Base-by-base conservation (phyloP, 768 basidiomycete species). In the Suillus subalutaceus region DNA sequence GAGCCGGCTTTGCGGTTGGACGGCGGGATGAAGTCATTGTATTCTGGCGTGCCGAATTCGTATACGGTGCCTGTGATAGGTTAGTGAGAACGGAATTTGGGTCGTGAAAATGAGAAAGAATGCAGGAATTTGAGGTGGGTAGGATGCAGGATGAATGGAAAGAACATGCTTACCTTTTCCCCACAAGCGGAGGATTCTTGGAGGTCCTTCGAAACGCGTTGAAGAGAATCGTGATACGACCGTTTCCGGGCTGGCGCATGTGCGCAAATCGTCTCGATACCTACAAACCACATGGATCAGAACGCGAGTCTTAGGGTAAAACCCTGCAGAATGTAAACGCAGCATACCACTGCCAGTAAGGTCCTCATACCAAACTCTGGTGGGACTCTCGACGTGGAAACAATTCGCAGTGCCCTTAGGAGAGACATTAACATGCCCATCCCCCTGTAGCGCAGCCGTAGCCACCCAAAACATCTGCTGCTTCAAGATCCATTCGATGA, bases 401-500 rank as follows among this genome's bases (percentile, higher is more conserved):
- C 84, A 85, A 9, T 85, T 85, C 66, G 82, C 76, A 35, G 83
- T 78, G 55, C 87, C 88, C 69, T 91, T 91, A 0, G 90, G 89
- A 0, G 88, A 90, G 32, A 91, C 73, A 69, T 91, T 91, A 56
- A 92, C 82, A 61, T 88, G 86, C 0, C 88, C 90, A 13, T 85
- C 81, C 0, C 72, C 72, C 12, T 78, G 77, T 23, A 90, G 83
- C 15, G 90, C 89, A 0, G 88, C 87, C 2, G 87, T 85, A 0
- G 87, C 89, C 13, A 92, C 89, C 86, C 88, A 91, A 73, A 91
- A 91, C 66, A 91, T 79, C 63, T 90, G 82, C 74, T 91, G 90
- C 65, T 83, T 79, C 30, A 77, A 67, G 12, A 90, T 83, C 89
- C 88, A 91, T 63, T 81, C 76, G 30, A 85, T 71, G 26, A 86